phyloP scores from a whole-genome alignment of 1,139 yeast genomes.

The Taphrina populina region DNA sequence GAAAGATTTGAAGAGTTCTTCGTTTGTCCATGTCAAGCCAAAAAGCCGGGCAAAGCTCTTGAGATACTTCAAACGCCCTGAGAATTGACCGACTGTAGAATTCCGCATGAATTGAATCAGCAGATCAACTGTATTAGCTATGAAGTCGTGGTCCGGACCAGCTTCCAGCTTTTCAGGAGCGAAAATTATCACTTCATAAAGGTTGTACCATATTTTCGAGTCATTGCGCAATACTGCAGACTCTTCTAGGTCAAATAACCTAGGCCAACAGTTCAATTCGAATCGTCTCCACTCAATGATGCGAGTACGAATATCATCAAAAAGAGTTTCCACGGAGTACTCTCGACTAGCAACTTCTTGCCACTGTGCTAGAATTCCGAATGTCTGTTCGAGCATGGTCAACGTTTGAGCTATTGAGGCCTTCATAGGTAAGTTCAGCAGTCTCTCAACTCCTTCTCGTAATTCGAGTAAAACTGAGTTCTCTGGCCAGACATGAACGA shows the following conservation, averaged over 20 bases:
- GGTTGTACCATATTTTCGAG: slow-evolving; percentile 88
- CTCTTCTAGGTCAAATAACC: slow-evolving; percentile 70
- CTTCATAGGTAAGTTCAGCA: slow-evolving; percentile 58
- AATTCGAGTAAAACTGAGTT: slow-evolving; percentile 82
- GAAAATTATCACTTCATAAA: slow-evolving; percentile 65
- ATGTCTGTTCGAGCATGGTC: slow-evolving; percentile 82
- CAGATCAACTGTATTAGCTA: slow-evolving; percentile 59
- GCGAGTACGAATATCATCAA: slow-evolving; percentile 60
- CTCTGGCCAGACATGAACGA: slow-evolving; percentile 84
- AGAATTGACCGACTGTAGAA: slow-evolving; percentile 61
- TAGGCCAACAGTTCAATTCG: slow-evolving; percentile 83
- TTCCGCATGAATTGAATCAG: slow-evolving; percentile 73
- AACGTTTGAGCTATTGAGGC: slow-evolving; percentile 76
- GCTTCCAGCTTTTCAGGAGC: slow-evolving; percentile 40
- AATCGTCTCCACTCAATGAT: slow-evolving; percentile 88
- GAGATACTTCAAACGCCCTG: slow-evolving; percentile 61
- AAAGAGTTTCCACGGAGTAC: slow-evolving; percentile 60
- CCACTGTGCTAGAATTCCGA: slow-evolving; percentile 84
- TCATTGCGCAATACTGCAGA: slow-evolving; percentile 51
- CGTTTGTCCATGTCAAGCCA: neutral
- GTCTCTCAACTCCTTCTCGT: slow-evolving; percentile 64
- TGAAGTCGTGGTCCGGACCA: slow-evolving; percentile 44
- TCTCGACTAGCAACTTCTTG: slow-evolving; percentile 83
- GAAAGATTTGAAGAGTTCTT: neutral
- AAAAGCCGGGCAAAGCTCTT: slow-evolving; percentile 36